These are phyloP conservation scores for Chlamydomonas sp. DNA, from an alignment of 139 green algal genomes.

Conservation along the genomic window DNA sequence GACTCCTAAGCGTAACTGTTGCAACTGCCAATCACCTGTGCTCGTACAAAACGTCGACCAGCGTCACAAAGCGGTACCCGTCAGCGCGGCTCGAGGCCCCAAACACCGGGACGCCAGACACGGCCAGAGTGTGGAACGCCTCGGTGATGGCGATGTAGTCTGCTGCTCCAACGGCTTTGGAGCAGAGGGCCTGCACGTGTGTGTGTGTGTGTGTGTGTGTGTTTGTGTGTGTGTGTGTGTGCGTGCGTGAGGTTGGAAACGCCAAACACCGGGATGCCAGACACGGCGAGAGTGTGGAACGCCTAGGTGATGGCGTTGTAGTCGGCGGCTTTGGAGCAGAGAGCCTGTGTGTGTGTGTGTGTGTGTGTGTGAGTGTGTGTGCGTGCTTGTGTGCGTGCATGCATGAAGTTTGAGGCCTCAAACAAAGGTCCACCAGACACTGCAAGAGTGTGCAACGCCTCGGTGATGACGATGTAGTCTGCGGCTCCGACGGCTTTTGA, in stretches of 20 bases:
- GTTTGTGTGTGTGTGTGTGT: too few relatives aligned
- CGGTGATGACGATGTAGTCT: constrained; percentile 76
- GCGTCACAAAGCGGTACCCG: constrained; percentile 86
- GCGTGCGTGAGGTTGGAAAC: too few relatives aligned
- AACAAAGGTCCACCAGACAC: constrained; percentile 76
- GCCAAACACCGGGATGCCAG: too few relatives aligned
- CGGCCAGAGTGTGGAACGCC: constrained; percentile 67
- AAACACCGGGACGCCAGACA: constrained; percentile 77
- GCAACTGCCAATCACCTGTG: constrained; percentile 48
- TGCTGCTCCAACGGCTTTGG: constrained; percentile 72
- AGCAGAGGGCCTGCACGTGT: too few relatives aligned
- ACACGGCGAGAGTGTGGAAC: too few relatives aligned
- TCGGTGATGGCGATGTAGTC: constrained; percentile 77
- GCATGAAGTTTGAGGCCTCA: constrained; percentile 45
- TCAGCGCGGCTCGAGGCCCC: constrained; percentile 40
- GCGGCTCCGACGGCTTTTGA: constrained; percentile 75
- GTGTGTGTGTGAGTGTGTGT: too few relatives aligned
- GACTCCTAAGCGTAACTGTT: too few relatives aligned
- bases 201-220: too few relatives aligned
- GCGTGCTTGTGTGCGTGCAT: too few relatives aligned
- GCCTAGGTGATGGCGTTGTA: too few relatives aligned
- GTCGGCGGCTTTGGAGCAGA: too few relatives aligned
- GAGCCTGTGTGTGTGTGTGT: too few relatives aligned
- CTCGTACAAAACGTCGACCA: constrained; percentile 94
- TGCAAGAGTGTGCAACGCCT: constrained; percentile 68